A percentile compares a stretch with the other conserved stretches of the same genome.
Conservation (phyloP, 768 basidiomycete species). For the Pluteus cervinus region DNA sequence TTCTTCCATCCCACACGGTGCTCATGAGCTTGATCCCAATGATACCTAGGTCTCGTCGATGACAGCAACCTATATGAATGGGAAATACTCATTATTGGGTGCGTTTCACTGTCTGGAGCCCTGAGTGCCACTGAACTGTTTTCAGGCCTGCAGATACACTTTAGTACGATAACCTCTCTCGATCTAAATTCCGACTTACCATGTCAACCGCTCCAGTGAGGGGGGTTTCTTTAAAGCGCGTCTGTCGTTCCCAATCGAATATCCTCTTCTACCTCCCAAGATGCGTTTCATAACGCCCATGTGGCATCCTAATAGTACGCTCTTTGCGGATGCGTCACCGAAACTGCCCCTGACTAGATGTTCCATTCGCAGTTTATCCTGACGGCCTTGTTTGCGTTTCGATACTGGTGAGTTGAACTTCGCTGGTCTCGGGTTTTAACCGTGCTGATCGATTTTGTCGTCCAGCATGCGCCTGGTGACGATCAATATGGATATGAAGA, state of each 20-base stretch:
- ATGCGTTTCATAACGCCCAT: conserved; percentile 94
- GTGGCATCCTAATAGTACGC: conserved; percentile 96
- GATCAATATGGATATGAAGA: conserved; percentile 98
- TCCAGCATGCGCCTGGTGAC: conserved; percentile 88
- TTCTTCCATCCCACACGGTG: conserved; percentile 18
- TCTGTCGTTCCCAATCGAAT: conserved; percentile 85
- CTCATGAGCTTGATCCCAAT: conserved; percentile 21
- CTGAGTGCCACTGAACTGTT: conserved; percentile 11
- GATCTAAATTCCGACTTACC: not conserved
- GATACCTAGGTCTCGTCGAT: conserved; percentile 75
- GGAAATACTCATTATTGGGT: conserved; percentile 96
- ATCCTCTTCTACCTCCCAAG: conserved; percentile 88
- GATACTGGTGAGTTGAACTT: conserved; percentile 60
- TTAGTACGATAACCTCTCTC: conserved; percentile 76
- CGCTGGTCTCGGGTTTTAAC: not conserved
- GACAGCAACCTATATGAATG: conserved; percentile 94
- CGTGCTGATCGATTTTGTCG: conserved; percentile 4
- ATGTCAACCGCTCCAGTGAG: conserved; percentile 49
- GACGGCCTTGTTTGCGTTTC: conserved; percentile 95
- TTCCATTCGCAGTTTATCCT: conserved; percentile 65
- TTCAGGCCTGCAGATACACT: conserved; percentile 85
- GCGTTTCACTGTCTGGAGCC: conserved; percentile 17
- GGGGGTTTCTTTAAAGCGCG: conserved; percentile 94
- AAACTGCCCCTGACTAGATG: conserved; percentile 7
- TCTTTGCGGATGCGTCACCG: not conserved